Conservation (phyloP, 331 rosid species). For the Malus hybrid region DNA sequence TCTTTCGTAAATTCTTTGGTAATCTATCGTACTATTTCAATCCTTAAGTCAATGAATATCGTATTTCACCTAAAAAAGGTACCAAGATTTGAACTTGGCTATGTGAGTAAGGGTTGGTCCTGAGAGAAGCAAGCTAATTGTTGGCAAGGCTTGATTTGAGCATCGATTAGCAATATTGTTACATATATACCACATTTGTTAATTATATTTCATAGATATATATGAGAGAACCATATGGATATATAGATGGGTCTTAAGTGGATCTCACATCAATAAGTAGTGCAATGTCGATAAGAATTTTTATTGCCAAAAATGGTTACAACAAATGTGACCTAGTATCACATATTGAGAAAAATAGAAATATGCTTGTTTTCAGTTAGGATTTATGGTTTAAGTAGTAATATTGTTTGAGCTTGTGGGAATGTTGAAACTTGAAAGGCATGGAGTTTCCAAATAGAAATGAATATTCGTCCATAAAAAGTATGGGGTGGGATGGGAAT, state of each 20-base stretch:
- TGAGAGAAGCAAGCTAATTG: neutral
- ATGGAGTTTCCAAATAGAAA: slow-evolving; percentile 2
- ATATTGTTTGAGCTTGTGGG: neutral
- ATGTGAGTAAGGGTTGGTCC: neutral
- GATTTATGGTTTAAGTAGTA: neutral
- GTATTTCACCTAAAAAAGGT: too few species aligned
- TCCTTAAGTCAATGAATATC: too few species aligned
- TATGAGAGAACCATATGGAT: too few species aligned
- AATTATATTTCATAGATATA: neutral
- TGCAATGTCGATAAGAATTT: neutral
- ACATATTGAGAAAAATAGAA: too few species aligned
- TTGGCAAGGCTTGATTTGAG: neutral
- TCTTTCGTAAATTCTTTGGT: too few species aligned
- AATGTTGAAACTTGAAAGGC: neutral
- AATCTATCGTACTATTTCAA: too few species aligned
- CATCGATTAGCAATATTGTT: neutral
- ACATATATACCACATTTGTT: neutral
- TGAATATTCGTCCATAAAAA: neutral
- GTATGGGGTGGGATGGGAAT: neutral
- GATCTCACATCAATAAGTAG: neutral
- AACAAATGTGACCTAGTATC: too few species aligned
- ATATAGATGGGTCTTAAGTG: neutral
- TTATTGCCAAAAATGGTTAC: too few species aligned
- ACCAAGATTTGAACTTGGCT: neutral
- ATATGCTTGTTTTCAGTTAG: too few species aligned